phyloP scores from a whole-genome alignment of 2,329 filamentous ascomycete species.

The Escovopsis sp. region DNA sequence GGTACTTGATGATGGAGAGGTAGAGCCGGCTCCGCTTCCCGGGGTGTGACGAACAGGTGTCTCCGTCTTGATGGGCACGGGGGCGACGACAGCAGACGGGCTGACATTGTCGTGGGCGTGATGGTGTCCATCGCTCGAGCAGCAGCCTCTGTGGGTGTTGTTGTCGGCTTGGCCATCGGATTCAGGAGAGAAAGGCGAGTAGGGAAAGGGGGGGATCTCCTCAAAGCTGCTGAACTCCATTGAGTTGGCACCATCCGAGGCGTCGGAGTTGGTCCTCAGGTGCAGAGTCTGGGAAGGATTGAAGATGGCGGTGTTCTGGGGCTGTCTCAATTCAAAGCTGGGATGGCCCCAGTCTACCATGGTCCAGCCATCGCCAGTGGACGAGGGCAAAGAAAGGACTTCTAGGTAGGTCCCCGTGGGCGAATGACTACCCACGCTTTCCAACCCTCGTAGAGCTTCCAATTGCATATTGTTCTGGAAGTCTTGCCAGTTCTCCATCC shows the following conservation, averaged over 20 bases:
- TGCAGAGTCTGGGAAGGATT: slow-evolving; percentile 87
- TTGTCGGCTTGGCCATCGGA: slow-evolving; percentile 61
- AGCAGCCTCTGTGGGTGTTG: slow-evolving; percentile 45
- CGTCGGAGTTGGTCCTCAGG: slow-evolving; percentile 74
- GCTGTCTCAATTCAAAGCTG: slow-evolving; percentile 38
- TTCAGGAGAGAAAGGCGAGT: slow-evolving; percentile 67
- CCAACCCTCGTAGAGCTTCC: slow-evolving; percentile 26
- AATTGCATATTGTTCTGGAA: slow-evolving; percentile 50
- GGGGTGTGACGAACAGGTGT: slow-evolving; percentile 39
- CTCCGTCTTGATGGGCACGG: slow-evolving; percentile 52
- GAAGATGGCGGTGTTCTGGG: slow-evolving; percentile 58
- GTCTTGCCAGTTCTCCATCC: slow-evolving; percentile 66
- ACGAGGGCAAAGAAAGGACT: slow-evolving; percentile 65
- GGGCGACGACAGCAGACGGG: slow-evolving; percentile 51
- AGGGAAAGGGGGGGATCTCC: slow-evolving; percentile 55
- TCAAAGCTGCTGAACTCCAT: slow-evolving; percentile 67
- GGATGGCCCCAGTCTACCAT: slow-evolving; percentile 62
- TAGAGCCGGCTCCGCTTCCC: slow-evolving; percentile 43
- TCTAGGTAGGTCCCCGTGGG: slow-evolving; percentile 53
- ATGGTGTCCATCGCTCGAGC: slow-evolving; percentile 39
- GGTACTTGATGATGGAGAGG: slow-evolving; percentile 47
- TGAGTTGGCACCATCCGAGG: slow-evolving; percentile 55
- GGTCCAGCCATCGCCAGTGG: slow-evolving; percentile 78
- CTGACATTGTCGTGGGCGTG: slow-evolving; percentile 43
- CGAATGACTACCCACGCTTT: slow-evolving; percentile 30